These are phyloP conservation scores for Epichloe bromicola DNA, from an alignment of 2,329 filamentous ascomycete genomes.

Conservation along the genomic window DNA sequence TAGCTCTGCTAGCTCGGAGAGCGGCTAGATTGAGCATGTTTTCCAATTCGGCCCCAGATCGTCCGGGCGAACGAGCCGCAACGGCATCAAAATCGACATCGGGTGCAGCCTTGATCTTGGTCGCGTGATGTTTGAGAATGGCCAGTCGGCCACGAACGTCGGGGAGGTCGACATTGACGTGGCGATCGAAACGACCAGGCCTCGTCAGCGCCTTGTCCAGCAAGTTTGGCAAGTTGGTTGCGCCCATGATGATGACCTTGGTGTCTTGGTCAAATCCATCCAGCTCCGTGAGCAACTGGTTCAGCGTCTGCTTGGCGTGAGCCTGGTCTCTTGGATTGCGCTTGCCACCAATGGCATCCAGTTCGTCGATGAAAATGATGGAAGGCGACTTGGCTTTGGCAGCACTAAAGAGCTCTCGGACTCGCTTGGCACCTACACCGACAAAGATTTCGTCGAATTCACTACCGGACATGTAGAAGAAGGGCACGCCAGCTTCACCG, in stretches of 20 bases:
- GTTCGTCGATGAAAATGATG: slow-evolving; percentile 91
- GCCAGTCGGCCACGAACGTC: slow-evolving; percentile 88
- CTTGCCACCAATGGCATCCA: slow-evolving; percentile 89
- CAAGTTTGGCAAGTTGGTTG: slow-evolving; percentile 89
- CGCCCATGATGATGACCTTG: slow-evolving; percentile 88
- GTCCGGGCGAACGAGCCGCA: slow-evolving; percentile 77
- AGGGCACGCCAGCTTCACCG: slow-evolving; percentile 91
- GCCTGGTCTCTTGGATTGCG: slow-evolving; percentile 85
- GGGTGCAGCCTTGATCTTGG: slow-evolving; percentile 68
- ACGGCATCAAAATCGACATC: slow-evolving; percentile 77
- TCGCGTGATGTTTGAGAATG: slow-evolving; percentile 87
- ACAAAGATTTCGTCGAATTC: slow-evolving; percentile 99
- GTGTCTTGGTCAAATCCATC: slow-evolving; percentile 94
- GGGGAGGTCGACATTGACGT: slow-evolving; percentile 76
- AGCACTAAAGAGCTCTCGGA: slow-evolving; percentile 78
- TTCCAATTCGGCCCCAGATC: slow-evolving; percentile 90
- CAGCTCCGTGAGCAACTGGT: slow-evolving; percentile 90
- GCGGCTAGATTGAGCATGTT: slow-evolving; percentile 96
- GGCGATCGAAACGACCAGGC: slow-evolving; percentile 90
- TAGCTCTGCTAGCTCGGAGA: slow-evolving; percentile 82
- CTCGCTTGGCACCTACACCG: slow-evolving; percentile 89
- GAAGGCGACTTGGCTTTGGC: slow-evolving; percentile 77
- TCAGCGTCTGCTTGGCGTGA: slow-evolving; percentile 94
- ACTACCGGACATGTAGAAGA: slow-evolving; percentile 99
- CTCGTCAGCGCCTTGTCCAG: slow-evolving; percentile 91